These are phyloP conservation scores for Balakata baccata DNA, from an alignment of 345 rosid species.

Conservation along the genomic window DNA sequence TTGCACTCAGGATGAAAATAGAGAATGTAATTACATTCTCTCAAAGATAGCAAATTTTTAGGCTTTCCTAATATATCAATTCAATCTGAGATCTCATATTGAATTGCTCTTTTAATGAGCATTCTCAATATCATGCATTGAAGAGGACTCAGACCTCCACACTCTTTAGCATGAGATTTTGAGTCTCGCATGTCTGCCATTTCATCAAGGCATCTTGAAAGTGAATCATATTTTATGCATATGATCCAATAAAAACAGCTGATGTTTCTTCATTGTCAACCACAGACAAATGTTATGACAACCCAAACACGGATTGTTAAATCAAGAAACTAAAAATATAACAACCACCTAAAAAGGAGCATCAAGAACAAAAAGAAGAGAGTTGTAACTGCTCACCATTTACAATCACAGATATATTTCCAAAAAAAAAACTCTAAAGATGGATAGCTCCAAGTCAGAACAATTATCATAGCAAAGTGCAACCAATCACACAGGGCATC, in stretches of 20 bases:
- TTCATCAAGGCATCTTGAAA: too few relatives aligned
- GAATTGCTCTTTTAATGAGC: background rate
- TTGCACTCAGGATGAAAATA: background rate
- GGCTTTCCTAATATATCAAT: background rate
- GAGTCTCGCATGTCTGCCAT: background rate
- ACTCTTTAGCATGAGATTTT: background rate
- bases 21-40: background rate
- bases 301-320: background rate
- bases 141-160: background rate
- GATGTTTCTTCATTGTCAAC: background rate
- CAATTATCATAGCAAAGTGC: background rate
- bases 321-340: background rate
- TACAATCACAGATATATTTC: background rate
- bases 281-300: background rate
- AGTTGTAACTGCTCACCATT: background rate
- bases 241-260: background rate
- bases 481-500: background rate
- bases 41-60: background rate
- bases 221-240: too few relatives aligned
- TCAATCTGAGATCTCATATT: background rate
- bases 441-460: background rate
- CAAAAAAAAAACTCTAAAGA: background rate
- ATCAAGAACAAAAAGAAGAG: background rate
- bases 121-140: slow-evolving; percentile 5
- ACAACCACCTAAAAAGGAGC: background rate